phyloP scores from a whole-genome alignment of 1,139 yeast genomes.

The Suhomyces anneliseae region DNA sequence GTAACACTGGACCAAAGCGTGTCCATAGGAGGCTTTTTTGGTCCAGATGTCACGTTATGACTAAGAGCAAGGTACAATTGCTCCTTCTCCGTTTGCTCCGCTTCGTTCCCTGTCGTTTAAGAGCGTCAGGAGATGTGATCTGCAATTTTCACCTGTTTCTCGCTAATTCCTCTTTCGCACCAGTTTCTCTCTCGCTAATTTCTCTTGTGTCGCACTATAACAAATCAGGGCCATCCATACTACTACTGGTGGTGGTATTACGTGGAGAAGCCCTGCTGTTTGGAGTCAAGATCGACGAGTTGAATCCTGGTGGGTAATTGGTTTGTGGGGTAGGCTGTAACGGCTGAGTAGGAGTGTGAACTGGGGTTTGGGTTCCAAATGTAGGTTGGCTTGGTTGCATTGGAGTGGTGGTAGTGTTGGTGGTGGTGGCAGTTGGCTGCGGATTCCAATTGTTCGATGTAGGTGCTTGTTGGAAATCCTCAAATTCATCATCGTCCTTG shows the following conservation, averaged over 20 bases:
- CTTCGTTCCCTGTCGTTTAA: too few relatives aligned
- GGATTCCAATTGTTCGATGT: constrained; percentile 21
- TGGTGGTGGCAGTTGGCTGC: background rate
- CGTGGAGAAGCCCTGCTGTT: constrained; percentile 1
- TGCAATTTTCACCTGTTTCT: too few relatives aligned
- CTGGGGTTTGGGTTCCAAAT: too few relatives aligned
- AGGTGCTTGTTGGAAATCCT: constrained; percentile 31
- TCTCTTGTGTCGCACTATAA: too few relatives aligned
- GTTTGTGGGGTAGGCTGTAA: background rate
- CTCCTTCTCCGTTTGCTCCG: too few relatives aligned
- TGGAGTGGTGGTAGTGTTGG: background rate
- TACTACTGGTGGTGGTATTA: constrained; percentile 1
- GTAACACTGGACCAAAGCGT: too few relatives aligned
- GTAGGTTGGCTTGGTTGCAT: background rate
- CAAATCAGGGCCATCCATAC: background rate
- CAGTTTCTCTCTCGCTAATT: too few relatives aligned
- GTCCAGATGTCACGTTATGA: too few relatives aligned
- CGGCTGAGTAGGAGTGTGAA: background rate
- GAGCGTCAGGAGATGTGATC: too few relatives aligned
- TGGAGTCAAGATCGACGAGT: constrained; percentile 17
- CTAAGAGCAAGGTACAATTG: too few relatives aligned
- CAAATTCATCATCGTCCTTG: constrained; percentile 31
- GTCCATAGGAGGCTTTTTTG: too few relatives aligned
- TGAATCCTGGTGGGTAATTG: constrained; percentile 34
- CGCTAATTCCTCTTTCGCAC: too few relatives aligned